These are phyloP conservation scores for Noccaea bulbosa DNA, from an alignment of 345 rosid species.

Conservation along the genomic window DNA sequence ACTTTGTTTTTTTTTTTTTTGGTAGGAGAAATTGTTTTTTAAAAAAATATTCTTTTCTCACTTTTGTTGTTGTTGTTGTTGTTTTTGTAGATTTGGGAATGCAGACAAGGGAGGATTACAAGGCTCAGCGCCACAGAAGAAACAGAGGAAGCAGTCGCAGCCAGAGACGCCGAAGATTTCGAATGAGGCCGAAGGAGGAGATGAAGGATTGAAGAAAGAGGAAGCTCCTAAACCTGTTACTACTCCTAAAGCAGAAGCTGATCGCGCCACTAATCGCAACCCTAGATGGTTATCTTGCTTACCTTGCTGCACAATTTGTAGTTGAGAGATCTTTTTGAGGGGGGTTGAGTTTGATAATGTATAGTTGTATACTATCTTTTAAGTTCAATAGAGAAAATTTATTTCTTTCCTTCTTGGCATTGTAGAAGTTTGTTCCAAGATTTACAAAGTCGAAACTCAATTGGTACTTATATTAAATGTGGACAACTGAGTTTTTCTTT, in stretches of 20 bases:
- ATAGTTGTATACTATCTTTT: slow-evolving; percentile 16
- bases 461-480: too few species aligned
- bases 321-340: not conserved
- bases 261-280: slow-evolving; percentile 13
- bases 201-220: slow-evolving; percentile 34
- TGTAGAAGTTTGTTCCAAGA: slow-evolving; percentile 39
- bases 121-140: slow-evolving; percentile 10
- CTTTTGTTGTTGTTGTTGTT: slow-evolving; percentile 12
- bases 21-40: too few species aligned
- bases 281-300: slow-evolving; percentile 65
- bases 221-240: slow-evolving; percentile 34
- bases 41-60: too few species aligned
- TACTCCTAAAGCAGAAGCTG: slow-evolving; percentile 40
- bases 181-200: slow-evolving; percentile 13
- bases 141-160: slow-evolving; percentile 31
- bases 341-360: not conserved
- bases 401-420: slow-evolving; percentile 23
- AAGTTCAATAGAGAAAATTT: slow-evolving; percentile 14
- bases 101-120: slow-evolving; percentile 44
- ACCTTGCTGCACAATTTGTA: slow-evolving; percentile 53
- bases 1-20: too few species aligned
- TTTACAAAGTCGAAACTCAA: slow-evolving; percentile 1
- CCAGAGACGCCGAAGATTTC: slow-evolving; percentile 39
- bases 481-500: not conserved
- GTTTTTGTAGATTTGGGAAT: slow-evolving; percentile 54